Conservation (phyloP, 1,139 yeast species). For the Nakaseomyces nivariensis region DNA sequence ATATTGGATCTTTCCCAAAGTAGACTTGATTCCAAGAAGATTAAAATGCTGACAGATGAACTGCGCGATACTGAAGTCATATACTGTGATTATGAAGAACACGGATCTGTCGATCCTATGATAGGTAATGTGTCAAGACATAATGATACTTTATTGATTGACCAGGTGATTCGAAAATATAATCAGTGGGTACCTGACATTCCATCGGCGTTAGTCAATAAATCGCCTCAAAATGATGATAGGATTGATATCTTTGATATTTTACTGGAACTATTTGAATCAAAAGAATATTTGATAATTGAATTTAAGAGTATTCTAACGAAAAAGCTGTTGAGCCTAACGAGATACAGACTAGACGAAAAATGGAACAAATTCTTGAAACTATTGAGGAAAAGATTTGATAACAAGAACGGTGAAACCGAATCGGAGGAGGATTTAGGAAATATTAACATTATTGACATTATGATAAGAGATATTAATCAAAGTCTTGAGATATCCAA, state of each 20-base stretch:
- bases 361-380: slow-evolving; percentile 22
- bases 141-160: background rate
- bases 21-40: slow-evolving; percentile 25
- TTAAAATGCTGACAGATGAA: slow-evolving; percentile 7
- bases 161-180: slow-evolving; percentile 1
- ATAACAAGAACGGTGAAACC: slow-evolving; percentile 1
- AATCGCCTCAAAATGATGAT: background rate
- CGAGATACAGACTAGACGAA: slow-evolving; percentile 34
- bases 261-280: slow-evolving; percentile 50
- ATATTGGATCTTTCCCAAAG: slow-evolving; percentile 13
- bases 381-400: slow-evolving; percentile 12
- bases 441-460: slow-evolving; percentile 61
- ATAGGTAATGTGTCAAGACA: background rate
- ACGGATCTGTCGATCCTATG: background rate
- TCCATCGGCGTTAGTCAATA: background rate
- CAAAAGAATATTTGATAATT: slow-evolving; percentile 60
- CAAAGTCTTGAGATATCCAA: slow-evolving; percentile 39
- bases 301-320: slow-evolving; percentile 67
- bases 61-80: slow-evolving; percentile 11
- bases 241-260: slow-evolving; percentile 74
- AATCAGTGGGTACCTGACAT: slow-evolving; percentile 1
- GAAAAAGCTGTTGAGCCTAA: slow-evolving; percentile 42
- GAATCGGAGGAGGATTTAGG: slow-evolving; percentile 11
- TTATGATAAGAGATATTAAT: slow-evolving; percentile 74
- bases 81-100: slow-evolving; percentile 3